Evolutionary conservation across 2,329 filamentous ascomycete genomes (phyloP), one percentile per base, ranked within the genome.

Genomic region (Thermomyces lanuginosus): DNA sequence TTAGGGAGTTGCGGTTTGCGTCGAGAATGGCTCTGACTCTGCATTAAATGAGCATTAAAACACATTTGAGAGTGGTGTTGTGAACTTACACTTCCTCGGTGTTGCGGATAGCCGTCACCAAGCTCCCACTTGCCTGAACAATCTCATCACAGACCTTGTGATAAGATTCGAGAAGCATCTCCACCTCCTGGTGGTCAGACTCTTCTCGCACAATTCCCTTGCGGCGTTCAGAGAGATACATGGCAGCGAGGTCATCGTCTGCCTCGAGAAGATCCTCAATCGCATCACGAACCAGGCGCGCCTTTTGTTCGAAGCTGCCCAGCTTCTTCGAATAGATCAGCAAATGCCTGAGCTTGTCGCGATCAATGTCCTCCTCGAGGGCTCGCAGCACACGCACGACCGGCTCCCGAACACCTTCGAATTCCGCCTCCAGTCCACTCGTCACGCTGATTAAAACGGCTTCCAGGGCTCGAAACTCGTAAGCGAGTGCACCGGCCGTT

Each of bases 91-190:
- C 91, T 58, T 98, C 89, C 55, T 98, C 89, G 1, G 89, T 98
- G 55, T 95, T 98, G 42, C 89, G 72, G 49, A 98, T 98, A 39
- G 81, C 83, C 6, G 79, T 86, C 30, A 95, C 84, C 39, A 95
- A 55, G 53, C 92, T 95, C 35, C 82, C 79, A 9, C 83, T 82
- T 36, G 91, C 80, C 53, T 98, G 86, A 6, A 93, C 86, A 42
- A 95, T 93, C 60, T 98, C 89, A 48, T 98, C 89, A 39, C 83
- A 86, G 21, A 98, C 76, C 53, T 95, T 95, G 53, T 95, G 82
- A 51, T 98, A 98, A 2, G 83, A 92, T 51, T 98, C 89, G 4
- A 98, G 62, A 25, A 98, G 64, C 73, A 98, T 83, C 57, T 98
- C 89, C 4, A 98, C 79, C 54, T 98, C 89, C 14, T 86, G 89